Evolutionary conservation across 2,329 filamentous ascomycete genomes (phyloP).

Genomic region (Claviceps arundinis): DNA sequence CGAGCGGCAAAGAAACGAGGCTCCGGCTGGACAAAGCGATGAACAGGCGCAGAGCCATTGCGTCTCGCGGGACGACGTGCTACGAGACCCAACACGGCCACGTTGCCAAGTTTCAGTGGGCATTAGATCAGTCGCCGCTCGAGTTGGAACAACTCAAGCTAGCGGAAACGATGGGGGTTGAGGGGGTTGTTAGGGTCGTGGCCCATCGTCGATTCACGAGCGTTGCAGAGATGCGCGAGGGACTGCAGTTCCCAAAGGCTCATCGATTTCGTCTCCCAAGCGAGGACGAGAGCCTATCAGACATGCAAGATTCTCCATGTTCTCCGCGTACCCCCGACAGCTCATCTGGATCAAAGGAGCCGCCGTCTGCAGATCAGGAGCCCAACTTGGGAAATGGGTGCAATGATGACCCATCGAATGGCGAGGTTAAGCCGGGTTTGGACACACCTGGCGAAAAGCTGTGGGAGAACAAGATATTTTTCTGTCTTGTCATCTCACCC

Average conservation of each 20-base stretch:
- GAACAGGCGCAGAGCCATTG: constrained; percentile 5
- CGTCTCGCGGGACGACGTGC: constrained; percentile 10
- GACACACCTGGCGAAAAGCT: constrained; percentile 4
- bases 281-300: neutral
- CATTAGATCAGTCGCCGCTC: neutral
- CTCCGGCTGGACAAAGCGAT: constrained; percentile 5
- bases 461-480: constrained; percentile 7
- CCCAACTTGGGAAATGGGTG: constrained; percentile 3
- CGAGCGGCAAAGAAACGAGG: constrained; percentile 1
- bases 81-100: constrained; percentile 3
- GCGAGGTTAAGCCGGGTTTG: constrained; percentile 5
- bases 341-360: constrained; percentile 4
- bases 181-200: constrained; percentile 8
- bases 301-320: neutral
- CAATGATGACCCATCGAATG: neutral
- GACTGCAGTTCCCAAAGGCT: constrained; percentile 2
- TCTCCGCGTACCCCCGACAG: no score
- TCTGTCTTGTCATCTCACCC: constrained; percentile 6
- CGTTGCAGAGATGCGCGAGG: constrained; percentile 7
- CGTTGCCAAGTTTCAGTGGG: constrained; percentile 11
- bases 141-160: constrained; percentile 10
- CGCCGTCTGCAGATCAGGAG: constrained; percentile 5
- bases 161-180: constrained; percentile 6
- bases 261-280: constrained; percentile 3
- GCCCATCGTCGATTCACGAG: constrained; percentile 7